Evolutionary conservation across 306 rosid genomes (phyloP).

Genomic region (Cucurbita pepo): DNA sequence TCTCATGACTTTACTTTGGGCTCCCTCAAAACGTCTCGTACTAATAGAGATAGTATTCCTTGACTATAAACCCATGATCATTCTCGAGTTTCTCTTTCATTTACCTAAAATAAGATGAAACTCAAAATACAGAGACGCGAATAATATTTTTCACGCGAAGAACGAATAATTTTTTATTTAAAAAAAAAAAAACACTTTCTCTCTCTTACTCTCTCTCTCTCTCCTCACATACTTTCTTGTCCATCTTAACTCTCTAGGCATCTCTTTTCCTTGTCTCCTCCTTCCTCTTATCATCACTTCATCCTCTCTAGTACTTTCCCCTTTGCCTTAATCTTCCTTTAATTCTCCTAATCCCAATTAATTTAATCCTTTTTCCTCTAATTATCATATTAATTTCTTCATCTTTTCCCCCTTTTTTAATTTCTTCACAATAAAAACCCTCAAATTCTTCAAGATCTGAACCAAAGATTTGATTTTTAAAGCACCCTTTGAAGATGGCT

Average conservation of each 20-base stretch:
- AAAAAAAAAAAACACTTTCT: background rate
- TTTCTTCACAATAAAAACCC: background rate
- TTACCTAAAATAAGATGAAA: too few relatives aligned
- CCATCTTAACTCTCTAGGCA: slow-evolving; percentile 1
- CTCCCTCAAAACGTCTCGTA: too few relatives aligned
- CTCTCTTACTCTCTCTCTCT: background rate
- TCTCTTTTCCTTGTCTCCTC: background rate
- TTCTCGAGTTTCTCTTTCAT: too few relatives aligned
- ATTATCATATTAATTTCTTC: background rate
- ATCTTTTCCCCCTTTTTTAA: background rate
- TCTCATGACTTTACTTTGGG: too few relatives aligned
- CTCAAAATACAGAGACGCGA: too few relatives aligned
- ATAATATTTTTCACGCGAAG: background rate
- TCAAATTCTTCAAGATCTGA: slow-evolving; percentile 1
- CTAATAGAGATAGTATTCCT: too few relatives aligned
- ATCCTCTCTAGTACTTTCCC: background rate
- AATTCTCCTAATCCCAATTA: background rate
- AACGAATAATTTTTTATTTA: too few relatives aligned
- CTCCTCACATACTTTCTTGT: slow-evolving; percentile 5
- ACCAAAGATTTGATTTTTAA: background rate
- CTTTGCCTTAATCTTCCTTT: background rate
- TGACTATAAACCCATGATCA: too few relatives aligned
- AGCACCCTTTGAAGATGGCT: slow-evolving; percentile 25
- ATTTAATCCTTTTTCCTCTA: background rate
- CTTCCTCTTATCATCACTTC: background rate